Evolutionary conservation across 768 basidiomycete genomes (phyloP).

Genomic region (Amanita phalloides): DNA sequence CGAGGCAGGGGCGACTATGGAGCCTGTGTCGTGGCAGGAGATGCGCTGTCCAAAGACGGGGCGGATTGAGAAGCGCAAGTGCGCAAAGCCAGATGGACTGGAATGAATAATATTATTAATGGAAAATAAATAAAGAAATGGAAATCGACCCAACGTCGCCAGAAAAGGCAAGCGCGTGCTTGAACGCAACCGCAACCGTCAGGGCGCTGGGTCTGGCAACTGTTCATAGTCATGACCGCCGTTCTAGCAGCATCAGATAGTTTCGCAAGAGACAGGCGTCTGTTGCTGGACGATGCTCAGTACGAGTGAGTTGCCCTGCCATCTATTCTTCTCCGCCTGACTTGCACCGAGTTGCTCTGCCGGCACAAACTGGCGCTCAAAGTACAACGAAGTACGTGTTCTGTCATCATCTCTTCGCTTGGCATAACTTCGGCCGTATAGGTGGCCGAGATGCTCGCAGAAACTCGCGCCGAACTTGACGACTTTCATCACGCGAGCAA

Average conservation of each 20-base stretch:
- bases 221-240: constrained; percentile 39
- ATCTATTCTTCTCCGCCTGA: constrained; percentile 8
- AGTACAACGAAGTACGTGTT: constrained; percentile 54
- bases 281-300: constrained; percentile 58
- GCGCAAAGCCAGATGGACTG: constrained; percentile 71
- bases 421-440: constrained; percentile 12
- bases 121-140: constrained; percentile 11
- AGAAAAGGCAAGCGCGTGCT: constrained; percentile 17
- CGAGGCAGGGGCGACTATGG: constrained; percentile 70
- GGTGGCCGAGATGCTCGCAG: constrained; percentile 74
- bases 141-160: constrained; percentile 13
- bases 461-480: constrained; percentile 77
- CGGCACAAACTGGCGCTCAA: constrained; percentile 62
- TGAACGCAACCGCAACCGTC: constrained; percentile 6
- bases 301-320: constrained; percentile 31
- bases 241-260: constrained; percentile 51
- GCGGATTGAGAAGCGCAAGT: constrained; percentile 71
- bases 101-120: constrained; percentile 11
- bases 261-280: constrained; percentile 46
- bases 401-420: not conserved
- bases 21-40: constrained; percentile 83
- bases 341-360: constrained; percentile 39
- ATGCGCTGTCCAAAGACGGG: constrained; percentile 85
- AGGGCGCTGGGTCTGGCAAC: constrained; percentile 1
- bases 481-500: constrained; percentile 83